Evolutionary conservation across 164 flowering plant genomes (phyloP).

Genomic region (Nymphaea colorata): DNA sequence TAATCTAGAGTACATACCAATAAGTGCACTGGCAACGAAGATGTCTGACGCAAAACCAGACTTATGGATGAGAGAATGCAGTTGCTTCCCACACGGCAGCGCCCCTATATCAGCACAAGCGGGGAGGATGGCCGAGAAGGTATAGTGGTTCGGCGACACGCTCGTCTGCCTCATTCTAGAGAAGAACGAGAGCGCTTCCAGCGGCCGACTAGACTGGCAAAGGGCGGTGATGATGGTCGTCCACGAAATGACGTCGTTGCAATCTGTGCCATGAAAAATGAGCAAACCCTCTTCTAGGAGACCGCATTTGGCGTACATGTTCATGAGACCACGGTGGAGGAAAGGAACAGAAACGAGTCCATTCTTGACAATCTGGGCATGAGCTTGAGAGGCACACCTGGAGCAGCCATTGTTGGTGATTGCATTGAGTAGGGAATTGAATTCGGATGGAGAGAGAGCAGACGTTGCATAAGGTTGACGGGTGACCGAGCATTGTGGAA

Average conservation of each 20-base stretch:
- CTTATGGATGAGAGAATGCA: conserved; percentile 35
- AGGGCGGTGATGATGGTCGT: conserved; percentile 45
- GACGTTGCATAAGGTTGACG: not conserved
- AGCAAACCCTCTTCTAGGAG: conserved; percentile 16
- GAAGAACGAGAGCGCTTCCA: conserved; percentile 29
- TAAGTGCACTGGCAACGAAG: conserved; percentile 40
- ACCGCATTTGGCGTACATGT: conserved; percentile 39
- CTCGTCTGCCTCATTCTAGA: conserved; percentile 29
- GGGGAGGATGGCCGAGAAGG: conserved; percentile 45
- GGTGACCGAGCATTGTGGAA: not conserved
- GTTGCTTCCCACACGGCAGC: conserved; percentile 23
- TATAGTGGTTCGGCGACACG: conserved; percentile 37
- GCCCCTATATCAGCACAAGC: conserved; percentile 24
- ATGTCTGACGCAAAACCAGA: conserved; percentile 31
- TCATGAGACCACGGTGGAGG: conserved; percentile 43
- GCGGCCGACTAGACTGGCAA: conserved; percentile 20
- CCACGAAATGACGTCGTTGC: conserved; percentile 37
- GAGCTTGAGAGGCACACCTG: conserved; percentile 41
- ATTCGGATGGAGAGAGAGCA: conserved; percentile 20
- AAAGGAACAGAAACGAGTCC: conserved; percentile 22
- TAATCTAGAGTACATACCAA: conserved; percentile 49
- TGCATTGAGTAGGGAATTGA: conserved; percentile 32
- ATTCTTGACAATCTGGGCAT: conserved; percentile 40
- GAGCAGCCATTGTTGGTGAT: conserved; percentile 12
- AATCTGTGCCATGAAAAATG: conserved; percentile 20